These are phyloP conservation scores for Penicillium cinerascens DNA, from an alignment of 495 filamentous ascomycete species.

Conservation along the genomic window DNA sequence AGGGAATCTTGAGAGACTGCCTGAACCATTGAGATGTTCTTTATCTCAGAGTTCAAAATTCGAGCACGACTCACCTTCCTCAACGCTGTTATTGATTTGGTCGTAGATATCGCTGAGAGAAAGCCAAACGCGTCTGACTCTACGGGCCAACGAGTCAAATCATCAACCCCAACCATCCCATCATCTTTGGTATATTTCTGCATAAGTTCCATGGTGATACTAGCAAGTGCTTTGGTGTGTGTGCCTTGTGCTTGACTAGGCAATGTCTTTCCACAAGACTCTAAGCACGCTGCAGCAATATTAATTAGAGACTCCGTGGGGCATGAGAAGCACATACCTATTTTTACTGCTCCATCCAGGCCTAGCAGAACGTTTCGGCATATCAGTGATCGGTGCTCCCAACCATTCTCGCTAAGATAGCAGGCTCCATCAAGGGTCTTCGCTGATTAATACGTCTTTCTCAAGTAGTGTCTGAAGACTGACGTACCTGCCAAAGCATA, in stretches of 20 bases:
- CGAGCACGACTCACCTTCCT: too few relatives aligned
- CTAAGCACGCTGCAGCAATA: slow-evolving; percentile 6
- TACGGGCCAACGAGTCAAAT: slow-evolving; percentile 29
- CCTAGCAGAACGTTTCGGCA: slow-evolving; percentile 6
- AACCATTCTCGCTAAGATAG: not conserved
- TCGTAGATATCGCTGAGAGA: slow-evolving; percentile 21
- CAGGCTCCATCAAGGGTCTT: slow-evolving; percentile 8
- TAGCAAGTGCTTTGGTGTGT: slow-evolving; percentile 19
- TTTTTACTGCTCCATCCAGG: slow-evolving; percentile 10
- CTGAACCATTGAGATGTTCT: too few relatives aligned
- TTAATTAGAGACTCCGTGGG: slow-evolving; percentile 1
- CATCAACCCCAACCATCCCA: slow-evolving; percentile 28
- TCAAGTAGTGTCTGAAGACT: not conserved
- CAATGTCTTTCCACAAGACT: slow-evolving; percentile 2
- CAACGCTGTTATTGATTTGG: too few relatives aligned
- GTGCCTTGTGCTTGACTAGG: slow-evolving; percentile 1
- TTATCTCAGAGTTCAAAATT: too few relatives aligned
- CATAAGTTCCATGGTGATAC: slow-evolving; percentile 34
- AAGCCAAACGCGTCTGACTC: slow-evolving; percentile 25
- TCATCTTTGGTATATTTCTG: slow-evolving; percentile 37
- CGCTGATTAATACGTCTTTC: not conserved
- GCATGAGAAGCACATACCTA: slow-evolving; percentile 5
- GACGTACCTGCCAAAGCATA: slow-evolving; percentile 12
- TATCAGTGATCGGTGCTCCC: slow-evolving; percentile 3
- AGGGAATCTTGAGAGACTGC: too few relatives aligned